These are phyloP conservation scores for Nannochloris sp. DNA, from an alignment of 139 green algal genomes.

Conservation along the genomic window DNA sequence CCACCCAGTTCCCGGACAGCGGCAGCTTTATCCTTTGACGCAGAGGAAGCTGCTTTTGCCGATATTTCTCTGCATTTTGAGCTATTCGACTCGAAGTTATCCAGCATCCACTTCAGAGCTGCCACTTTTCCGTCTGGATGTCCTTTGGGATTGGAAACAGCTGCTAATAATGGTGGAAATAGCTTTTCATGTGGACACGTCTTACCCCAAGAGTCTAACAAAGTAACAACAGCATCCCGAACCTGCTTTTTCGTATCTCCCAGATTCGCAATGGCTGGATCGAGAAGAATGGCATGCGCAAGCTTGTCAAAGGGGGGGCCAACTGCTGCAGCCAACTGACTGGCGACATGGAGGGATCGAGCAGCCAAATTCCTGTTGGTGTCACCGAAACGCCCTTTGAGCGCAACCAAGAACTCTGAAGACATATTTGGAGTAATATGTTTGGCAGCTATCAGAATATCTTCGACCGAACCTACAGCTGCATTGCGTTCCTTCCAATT, in stretches of 20 bases:
- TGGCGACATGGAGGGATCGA: conserved; percentile 57
- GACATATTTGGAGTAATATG: conserved; percentile 50
- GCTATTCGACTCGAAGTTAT: conserved; percentile 12
- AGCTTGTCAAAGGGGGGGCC: conserved; percentile 61
- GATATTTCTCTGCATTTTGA: conserved; percentile 24
- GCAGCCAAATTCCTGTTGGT: conserved; percentile 87
- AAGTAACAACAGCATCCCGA: conserved; percentile 56
- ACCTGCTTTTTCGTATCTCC: conserved; percentile 85
- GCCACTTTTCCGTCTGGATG: conserved; percentile 58
- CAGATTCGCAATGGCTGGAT: conserved; percentile 59
- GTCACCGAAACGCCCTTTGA: conserved; percentile 66
- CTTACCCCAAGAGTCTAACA: conserved; percentile 72
- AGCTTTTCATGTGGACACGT: conserved; percentile 34
- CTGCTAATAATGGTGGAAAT: conserved; percentile 44
- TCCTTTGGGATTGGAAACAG: conserved; percentile 52
- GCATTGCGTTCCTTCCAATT: conserved; percentile 94
- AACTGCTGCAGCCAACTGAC: conserved; percentile 75
- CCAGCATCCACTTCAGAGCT: conserved; percentile 42
- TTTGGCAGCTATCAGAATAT: conserved; percentile 25
- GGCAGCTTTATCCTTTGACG: conserved; percentile 56
- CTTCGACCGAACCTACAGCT: conserved; percentile 71
- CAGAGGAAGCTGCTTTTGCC: conserved; percentile 27
- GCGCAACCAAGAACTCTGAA: not conserved
- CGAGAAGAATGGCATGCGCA: conserved; percentile 33
- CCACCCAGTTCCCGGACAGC: conserved; percentile 59